A percentile compares a stretch with the other conserved stretches of the same genome.
Evolutionary conservation across 2,329 filamentous ascomycete species (phyloP).

Genomic region (Chaetomium globosum): DNA sequence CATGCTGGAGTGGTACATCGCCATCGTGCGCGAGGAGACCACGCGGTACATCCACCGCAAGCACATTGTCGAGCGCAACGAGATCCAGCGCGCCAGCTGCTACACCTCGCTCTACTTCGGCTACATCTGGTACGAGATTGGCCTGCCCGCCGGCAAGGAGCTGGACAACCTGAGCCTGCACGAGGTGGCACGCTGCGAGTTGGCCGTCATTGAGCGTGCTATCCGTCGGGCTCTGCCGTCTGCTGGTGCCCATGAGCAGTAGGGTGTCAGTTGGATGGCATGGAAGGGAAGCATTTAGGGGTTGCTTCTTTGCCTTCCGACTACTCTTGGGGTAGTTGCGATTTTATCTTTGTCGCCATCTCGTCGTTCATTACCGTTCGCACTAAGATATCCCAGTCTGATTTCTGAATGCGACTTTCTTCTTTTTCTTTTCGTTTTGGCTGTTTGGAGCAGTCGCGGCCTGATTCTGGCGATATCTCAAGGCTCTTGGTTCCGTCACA

Average conservation of each 20-base stretch:
- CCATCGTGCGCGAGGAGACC: slow-evolving; percentile 57
- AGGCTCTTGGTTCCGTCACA: slow-evolving; percentile 2
- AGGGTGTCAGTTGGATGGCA: background rate
- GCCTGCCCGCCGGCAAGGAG: slow-evolving; percentile 44
- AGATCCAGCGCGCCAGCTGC: slow-evolving; percentile 41
- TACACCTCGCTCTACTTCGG: slow-evolving; percentile 54
- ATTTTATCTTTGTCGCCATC: slow-evolving; percentile 2
- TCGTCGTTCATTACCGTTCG: background rate
- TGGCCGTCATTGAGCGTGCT: slow-evolving; percentile 53
- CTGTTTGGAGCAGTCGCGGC: background rate
- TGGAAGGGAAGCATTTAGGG: background rate
- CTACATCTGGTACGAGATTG: slow-evolving; percentile 55
- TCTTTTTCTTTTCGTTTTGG: background rate
- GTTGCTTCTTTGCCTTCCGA: background rate
- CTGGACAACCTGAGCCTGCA: slow-evolving; percentile 56
- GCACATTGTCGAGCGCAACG: slow-evolving; percentile 48
- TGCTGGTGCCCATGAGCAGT: background rate
- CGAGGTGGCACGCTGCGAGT: slow-evolving; percentile 51
- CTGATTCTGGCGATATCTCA: background rate
- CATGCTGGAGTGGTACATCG: slow-evolving; percentile 63
- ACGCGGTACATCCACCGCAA: slow-evolving; percentile 46
- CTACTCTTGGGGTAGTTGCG: background rate
- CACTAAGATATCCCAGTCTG: slow-evolving; percentile 2
- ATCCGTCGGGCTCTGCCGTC: slow-evolving; percentile 48
- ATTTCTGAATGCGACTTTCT: background rate